Conservation (phyloP, 305 asterid species). For the Fraxinus paxiana region DNA sequence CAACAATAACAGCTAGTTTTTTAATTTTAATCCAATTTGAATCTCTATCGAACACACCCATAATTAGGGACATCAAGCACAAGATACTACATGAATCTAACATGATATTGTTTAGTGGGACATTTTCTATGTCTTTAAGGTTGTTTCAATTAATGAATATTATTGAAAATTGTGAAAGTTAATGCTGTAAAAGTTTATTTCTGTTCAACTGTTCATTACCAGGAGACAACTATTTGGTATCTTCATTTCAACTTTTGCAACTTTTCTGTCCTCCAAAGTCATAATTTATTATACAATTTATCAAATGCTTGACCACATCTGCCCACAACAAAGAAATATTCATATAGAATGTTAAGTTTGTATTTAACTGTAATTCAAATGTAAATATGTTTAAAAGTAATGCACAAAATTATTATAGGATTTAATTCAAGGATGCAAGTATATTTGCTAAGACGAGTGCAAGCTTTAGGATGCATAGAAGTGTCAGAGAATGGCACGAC, state of each 20-base stretch:
- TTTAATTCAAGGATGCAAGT: neutral
- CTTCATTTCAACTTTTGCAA: constrained; percentile 7
- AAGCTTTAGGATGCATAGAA: neutral
- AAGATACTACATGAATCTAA: neutral
- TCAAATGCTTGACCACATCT: too few species aligned
- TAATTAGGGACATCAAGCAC: neutral
- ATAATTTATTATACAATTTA: too few species aligned
- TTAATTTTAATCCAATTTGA: too few species aligned
- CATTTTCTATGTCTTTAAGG: neutral
- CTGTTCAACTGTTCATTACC: constrained; percentile 13
- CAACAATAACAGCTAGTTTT: too few species aligned
- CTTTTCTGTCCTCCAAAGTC: constrained; percentile 21
- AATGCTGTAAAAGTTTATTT: constrained; percentile 5
- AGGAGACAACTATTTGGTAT: constrained; percentile 22
- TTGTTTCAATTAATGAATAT: neutral
- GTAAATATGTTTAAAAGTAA: too few species aligned
- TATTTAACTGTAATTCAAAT: neutral
- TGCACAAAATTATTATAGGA: neutral
- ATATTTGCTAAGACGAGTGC: neutral
- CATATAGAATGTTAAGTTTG: too few species aligned
- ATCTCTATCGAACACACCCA: too few species aligned
- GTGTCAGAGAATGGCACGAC: neutral
- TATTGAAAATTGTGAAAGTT: constrained; percentile 19
- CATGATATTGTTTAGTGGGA: neutral
- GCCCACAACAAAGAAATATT: too few species aligned